Evolutionary conservation across 23 red algal species (phyloP), one percentile per base, ranked within the genome.

Genomic region (Gracilariopsis chorda): DNA sequence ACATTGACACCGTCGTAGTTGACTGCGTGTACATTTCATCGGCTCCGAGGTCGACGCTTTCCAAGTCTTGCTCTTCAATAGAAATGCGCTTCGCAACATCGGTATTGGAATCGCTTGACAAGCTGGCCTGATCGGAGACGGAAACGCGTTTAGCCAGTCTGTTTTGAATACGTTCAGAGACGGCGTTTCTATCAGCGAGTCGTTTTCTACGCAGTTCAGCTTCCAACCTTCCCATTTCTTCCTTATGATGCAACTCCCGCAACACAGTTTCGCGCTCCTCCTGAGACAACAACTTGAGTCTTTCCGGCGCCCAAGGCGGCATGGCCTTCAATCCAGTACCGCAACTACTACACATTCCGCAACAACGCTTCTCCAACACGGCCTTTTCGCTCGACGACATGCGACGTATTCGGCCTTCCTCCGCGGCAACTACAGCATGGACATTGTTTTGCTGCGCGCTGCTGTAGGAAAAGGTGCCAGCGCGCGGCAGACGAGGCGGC

Each of bases 281-380:
- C 34, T 80, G 24, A 7, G 75, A 52, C 88, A 91, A 43, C n/a
- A 53, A 25, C 21, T 52, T 57, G 27, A 91, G 14, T 34, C 88
- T 34, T 62, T 91, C 88, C 35, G 88, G 88, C 34, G 88, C 88
- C 88, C 88, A 91, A 7, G 75, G 88, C 24, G 88, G 88, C 77
- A 82, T 70, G 16, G 27, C 75, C 23, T 61, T 64, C 14, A 65
- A 52, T 16, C 72, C 86, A 34, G 53, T 68, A 1, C 57, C 75
- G 28, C 88, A 91, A 42, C 43, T 56, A 56, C 73, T 57, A 52
- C 88, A 91, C 88, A 91, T 91, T 2, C 88, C 88, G 35, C 88
- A 91, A 20, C 48, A 44, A 29, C 56, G 30, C n/a, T 70, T 65
- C 39, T 42, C 69, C 32, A 48, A 24, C 35, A 58, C 16, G 25